A percentile compares a stretch with the other conserved stretches of the same genome.
Conservation (phyloP, 2,329 filamentous ascomycete species). For the Chrysosporium queenslandicum region DNA sequence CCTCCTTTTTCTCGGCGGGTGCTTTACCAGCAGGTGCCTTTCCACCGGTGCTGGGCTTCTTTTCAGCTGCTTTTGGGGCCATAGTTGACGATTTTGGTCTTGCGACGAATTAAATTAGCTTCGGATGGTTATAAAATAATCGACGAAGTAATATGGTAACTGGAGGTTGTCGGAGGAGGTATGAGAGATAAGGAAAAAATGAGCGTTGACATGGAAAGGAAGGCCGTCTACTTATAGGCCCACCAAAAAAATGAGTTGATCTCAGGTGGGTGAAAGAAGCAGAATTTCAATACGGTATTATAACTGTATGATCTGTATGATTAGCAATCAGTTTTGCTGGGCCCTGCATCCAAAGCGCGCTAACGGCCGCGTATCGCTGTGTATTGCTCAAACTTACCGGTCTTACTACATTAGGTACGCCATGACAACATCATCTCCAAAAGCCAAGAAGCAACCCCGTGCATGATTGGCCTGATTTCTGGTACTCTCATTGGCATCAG, state of each 20-base stretch:
- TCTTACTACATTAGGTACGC: slow-evolving; percentile 16
- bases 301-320: slow-evolving; percentile 39
- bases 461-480: slow-evolving; percentile 34
- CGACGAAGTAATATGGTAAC: too few relatives aligned
- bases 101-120: too few relatives aligned
- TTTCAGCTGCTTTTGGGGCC: slow-evolving; percentile 95
- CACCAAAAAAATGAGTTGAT: slow-evolving; percentile 36
- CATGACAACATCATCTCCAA: slow-evolving; percentile 15
- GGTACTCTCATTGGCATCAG: slow-evolving; percentile 11
- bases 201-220: slow-evolving; percentile 21
- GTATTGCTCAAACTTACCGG: slow-evolving; percentile 1
- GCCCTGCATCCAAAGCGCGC: background rate
- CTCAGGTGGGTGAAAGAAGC: slow-evolving; percentile 34
- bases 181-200: slow-evolving; percentile 18
- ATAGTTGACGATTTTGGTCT: slow-evolving; percentile 43
- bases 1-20: slow-evolving; percentile 98
- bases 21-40: slow-evolving; percentile 78
- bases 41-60: slow-evolving; percentile 88
- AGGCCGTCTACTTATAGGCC: slow-evolving; percentile 38
- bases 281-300: slow-evolving; percentile 40
- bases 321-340: slow-evolving; percentile 22
- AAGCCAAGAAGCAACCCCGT: background rate
- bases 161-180: too few relatives aligned
- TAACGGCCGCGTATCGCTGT: slow-evolving; percentile 2
- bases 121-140: too few relatives aligned